A percentile compares a stretch with the other conserved stretches of the same genome.
Evolutionary conservation across 73 alveolate genomes (phyloP).

Genomic region (Effrenium voratum): DNA sequence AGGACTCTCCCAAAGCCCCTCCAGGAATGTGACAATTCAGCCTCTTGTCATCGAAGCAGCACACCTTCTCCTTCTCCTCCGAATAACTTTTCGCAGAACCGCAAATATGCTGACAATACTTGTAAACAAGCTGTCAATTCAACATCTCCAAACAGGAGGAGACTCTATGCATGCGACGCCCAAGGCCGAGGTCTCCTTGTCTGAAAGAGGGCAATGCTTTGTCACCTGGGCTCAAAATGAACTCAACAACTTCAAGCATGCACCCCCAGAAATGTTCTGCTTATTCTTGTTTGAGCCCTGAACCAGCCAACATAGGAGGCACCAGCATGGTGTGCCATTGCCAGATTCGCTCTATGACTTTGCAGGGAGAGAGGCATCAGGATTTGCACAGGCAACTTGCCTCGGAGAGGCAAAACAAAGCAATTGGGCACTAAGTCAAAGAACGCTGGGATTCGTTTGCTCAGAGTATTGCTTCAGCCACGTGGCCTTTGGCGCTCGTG

Average conservation of each 20-base stretch:
- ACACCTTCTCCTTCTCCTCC: slow-evolving; percentile 50
- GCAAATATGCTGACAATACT: neutral
- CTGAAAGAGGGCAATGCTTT: slow-evolving; percentile 40
- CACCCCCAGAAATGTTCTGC: too few species aligned
- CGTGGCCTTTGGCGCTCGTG: neutral
- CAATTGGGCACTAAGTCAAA: too few species aligned
- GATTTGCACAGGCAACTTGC: too few species aligned
- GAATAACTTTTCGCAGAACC: neutral
- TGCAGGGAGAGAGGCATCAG: too few species aligned
- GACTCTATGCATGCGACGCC: too few species aligned
- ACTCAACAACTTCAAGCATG: too few species aligned
- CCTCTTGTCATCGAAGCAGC: slow-evolving; percentile 39
- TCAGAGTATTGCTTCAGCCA: neutral
- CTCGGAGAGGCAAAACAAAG: too few species aligned
- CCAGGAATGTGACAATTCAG: slow-evolving; percentile 55
- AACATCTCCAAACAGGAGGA: neutral
- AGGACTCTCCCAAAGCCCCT: slow-evolving; percentile 30
- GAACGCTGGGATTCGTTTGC: neutral
- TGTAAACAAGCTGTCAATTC: neutral
- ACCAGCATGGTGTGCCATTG: too few species aligned
- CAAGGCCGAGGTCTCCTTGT: neutral
- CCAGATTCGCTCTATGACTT: too few species aligned
- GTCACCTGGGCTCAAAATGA: slow-evolving; percentile 45
- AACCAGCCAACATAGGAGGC: too few species aligned
- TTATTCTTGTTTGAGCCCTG: too few species aligned